A percentile compares a stretch with the other conserved stretches of the same genome.
These are phyloP conservation scores for Myxozyma geophila DNA, from an alignment of 805 yeast species.

Conservation along the genomic window DNA sequence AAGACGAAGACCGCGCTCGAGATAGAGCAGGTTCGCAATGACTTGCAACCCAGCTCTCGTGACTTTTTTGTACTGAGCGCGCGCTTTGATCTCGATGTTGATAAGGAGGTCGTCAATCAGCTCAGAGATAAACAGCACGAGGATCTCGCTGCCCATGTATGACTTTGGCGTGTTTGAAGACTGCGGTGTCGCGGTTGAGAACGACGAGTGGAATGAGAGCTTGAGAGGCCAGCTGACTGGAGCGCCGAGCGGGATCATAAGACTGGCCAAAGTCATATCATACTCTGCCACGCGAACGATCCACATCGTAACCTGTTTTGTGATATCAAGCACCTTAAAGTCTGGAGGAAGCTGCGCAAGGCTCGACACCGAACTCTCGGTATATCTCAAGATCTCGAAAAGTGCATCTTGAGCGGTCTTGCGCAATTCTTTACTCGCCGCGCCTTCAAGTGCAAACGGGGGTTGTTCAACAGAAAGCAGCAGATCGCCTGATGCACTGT, in stretches of 20 bases:
- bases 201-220: conserved; percentile 13
- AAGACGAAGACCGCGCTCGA: conserved; percentile 58
- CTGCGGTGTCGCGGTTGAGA: conserved; percentile 9
- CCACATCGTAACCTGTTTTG: conserved; percentile 72
- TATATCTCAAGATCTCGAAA: conserved; percentile 58
- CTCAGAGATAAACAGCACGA: conserved; percentile 75
- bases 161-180: conserved; percentile 13
- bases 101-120: conserved; percentile 73
- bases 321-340: conserved; percentile 69
- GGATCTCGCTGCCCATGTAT: conserved; percentile 43
- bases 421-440: conserved; percentile 36
- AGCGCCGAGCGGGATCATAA: conserved; percentile 29
- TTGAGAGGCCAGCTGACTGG: conserved; percentile 27
- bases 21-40: conserved; percentile 68
- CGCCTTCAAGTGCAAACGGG: conserved; percentile 25
- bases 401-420: conserved; percentile 50
- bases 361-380: conserved; percentile 56
- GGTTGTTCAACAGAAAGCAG: conserved; percentile 38
- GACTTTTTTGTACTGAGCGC: conserved; percentile 43
- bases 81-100: conserved; percentile 65
- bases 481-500: conserved; percentile 44
- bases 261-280: conserved; percentile 39
- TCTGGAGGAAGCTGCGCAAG: conserved; percentile 63
- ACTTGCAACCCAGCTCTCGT: conserved; percentile 67
- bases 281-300: conserved; percentile 69